Evolutionary conservation across 2,329 filamentous ascomycete species (phyloP).

Genomic region (Ophiosphaerella korrae): DNA sequence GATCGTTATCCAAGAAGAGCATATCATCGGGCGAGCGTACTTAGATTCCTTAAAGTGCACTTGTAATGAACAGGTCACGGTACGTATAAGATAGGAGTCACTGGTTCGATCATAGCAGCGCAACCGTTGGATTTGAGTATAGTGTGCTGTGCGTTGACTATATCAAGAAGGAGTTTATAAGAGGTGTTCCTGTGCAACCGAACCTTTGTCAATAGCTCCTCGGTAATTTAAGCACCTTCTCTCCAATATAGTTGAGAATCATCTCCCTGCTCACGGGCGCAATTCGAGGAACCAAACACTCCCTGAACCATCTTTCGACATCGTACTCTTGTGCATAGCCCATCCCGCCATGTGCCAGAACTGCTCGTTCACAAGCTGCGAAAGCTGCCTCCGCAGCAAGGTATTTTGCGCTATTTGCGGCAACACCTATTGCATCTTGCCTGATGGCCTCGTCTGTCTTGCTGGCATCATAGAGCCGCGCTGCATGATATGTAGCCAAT

Average conservation of each 20-base stretch:
- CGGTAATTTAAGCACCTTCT: slow-evolving; percentile 70
- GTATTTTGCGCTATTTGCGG: slow-evolving; percentile 63
- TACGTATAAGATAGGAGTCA: no score
- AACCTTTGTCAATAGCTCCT: slow-evolving; percentile 62
- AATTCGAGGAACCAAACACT: slow-evolving; percentile 64
- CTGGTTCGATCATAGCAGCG: no score
- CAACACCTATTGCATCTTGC: slow-evolving; percentile 56
- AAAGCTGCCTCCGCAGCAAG: slow-evolving; percentile 66
- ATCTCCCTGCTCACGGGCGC: slow-evolving; percentile 70
- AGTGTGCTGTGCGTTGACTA: no score
- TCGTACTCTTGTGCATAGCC: slow-evolving; percentile 68
- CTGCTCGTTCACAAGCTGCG: slow-evolving; percentile 62
- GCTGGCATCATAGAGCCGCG: slow-evolving; percentile 61
- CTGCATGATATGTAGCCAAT: slow-evolving; percentile 65
- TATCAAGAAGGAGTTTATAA: no score
- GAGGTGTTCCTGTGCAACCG: no score
- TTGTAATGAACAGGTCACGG: neutral
- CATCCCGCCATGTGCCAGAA: slow-evolving; percentile 65
- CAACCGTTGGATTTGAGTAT: no score
- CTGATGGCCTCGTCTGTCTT: slow-evolving; percentile 19
- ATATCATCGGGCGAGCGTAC: neutral
- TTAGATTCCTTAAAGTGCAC: neutral
- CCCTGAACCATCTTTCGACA: slow-evolving; percentile 64
- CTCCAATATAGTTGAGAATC: slow-evolving; percentile 75
- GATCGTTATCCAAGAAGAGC: neutral